Evolutionary conservation across 2,329 filamentous ascomycete genomes (phyloP), one percentile per base, ranked within the genome.

Genomic region (Xylaria sp.): DNA sequence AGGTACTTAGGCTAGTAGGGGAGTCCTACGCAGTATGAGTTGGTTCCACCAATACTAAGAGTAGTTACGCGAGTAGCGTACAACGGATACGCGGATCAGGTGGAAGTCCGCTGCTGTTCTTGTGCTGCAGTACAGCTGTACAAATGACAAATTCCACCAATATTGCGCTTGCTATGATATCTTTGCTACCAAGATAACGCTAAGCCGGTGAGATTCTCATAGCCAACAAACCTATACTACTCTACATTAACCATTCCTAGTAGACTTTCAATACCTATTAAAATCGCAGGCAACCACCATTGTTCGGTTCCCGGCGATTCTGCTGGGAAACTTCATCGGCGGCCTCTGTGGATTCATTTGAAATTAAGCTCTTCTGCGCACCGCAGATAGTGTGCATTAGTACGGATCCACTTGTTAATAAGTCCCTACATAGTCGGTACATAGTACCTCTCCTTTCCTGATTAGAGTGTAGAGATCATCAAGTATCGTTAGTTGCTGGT

Each of bases 101-200:
- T 41, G 9, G n/a, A 63, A 52, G 25, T 23, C 52, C 65, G 12
- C 12, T 59, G 15, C 39, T 28, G 37, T 32, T 48, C 34, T 20
- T 48, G n/a, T 50, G 18, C 39, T 32, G 6, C 5, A 20, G 41
- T 46, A 50, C 37, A 15, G 18, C 20, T 56, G 23, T 20, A 44
- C 34, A 32, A 32, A 65, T 68, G 61, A 68, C 66, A 68, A 68
- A 68, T 68, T 64, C 48, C n/a, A 56, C 57, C 46, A 52, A 39
- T 44, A 48, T 39, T 39, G 20, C 55, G 32, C 66, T 51, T 34
- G 32, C 37, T 13, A 59, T 25, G 15, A 10, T 3, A 1, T 34
- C 28, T 18, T 13, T 9, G 34, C 61, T 20, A 51, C 39, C 58
- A n/a, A 46, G 41, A 46, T 46, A 46, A 46, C 15, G 41, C 41